A percentile compares a stretch with the other conserved stretches of the same genome.
Evolutionary conservation across 2,329 filamentous ascomycete genomes (phyloP).

Genomic region (Aspergillus sclerotialis): DNA sequence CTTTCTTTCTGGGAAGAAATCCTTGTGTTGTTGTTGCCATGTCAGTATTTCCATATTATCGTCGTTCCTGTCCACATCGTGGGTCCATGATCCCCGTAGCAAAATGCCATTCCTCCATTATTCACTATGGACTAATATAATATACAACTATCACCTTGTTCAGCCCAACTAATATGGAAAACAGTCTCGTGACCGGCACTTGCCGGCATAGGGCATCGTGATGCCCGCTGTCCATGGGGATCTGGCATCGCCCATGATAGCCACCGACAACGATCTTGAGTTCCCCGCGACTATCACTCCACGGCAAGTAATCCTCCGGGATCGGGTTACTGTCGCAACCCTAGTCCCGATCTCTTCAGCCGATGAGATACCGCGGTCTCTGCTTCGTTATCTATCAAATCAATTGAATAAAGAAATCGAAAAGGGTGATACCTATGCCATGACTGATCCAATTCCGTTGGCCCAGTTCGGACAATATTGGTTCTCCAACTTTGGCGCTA

Average conservation of each 20-base stretch:
- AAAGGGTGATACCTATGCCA: slow-evolving; percentile 85
- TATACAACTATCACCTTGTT: background rate
- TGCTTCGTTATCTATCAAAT: slow-evolving; percentile 71
- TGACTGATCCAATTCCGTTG: slow-evolving; percentile 69
- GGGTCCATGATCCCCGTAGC: no score
- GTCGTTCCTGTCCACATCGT: no score
- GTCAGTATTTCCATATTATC: no score
- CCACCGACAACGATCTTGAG: slow-evolving; percentile 33
- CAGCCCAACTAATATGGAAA: slow-evolving; percentile 23
- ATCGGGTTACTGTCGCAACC: slow-evolving; percentile 76
- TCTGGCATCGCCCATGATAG: slow-evolving; percentile 21
- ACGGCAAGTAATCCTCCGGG: slow-evolving; percentile 72
- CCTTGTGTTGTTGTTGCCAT: no score
- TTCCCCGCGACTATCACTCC: slow-evolving; percentile 64
- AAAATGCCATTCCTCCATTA: no score
- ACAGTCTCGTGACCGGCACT: slow-evolving; percentile 29
- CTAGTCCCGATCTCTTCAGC: slow-evolving; percentile 75
- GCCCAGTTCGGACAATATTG: slow-evolving; percentile 75
- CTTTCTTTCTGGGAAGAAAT: no score
- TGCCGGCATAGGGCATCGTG: slow-evolving; percentile 14
- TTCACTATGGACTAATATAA: background rate
- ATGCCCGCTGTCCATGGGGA: slow-evolving; percentile 34
- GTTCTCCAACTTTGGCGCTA: slow-evolving; percentile 83
- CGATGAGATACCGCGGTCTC: slow-evolving; percentile 64
- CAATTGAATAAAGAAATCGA: slow-evolving; percentile 87